phyloP scores from a whole-genome alignment of 2,329 filamentous ascomycete species.

The Apiospora phragmitis region DNA sequence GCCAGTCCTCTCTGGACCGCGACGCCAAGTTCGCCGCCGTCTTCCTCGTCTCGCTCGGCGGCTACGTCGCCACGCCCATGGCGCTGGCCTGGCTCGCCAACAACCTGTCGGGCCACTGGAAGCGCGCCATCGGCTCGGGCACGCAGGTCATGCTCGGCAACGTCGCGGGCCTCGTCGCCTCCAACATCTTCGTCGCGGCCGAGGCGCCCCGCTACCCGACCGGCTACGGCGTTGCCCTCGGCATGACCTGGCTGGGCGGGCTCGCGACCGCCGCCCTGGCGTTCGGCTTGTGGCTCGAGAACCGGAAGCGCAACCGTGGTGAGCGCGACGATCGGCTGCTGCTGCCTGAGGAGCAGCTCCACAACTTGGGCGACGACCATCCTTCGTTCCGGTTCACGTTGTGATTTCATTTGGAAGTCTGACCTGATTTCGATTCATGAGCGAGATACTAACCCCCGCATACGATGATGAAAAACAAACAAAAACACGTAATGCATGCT shows the following conservation, averaged over 20 bases:
- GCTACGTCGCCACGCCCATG: conserved; percentile 35
- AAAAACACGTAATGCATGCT: background rate
- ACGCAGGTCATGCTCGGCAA: conserved; percentile 53
- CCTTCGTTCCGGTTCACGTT: conserved; percentile 46
- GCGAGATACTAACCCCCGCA: background rate
- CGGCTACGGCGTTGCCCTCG: conserved; percentile 36
- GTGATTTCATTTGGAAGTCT: conserved; percentile 13
- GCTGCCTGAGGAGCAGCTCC: conserved; percentile 36
- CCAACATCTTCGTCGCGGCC: conserved; percentile 35
- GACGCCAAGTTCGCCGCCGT: conserved; percentile 36
- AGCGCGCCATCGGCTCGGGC: conserved; percentile 48
- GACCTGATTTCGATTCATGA: background rate
- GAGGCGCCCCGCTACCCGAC: conserved; percentile 37
- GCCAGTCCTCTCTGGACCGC: conserved; percentile 25
- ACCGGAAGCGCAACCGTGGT: conserved; percentile 45
- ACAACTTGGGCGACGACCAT: conserved; percentile 54
- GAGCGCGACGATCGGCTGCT: conserved; percentile 44
- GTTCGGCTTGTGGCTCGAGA: conserved; percentile 43
- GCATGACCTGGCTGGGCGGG: conserved; percentile 33
- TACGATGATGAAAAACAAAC: background rate
- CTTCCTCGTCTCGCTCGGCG: conserved; percentile 37
- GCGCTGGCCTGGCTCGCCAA: conserved; percentile 50
- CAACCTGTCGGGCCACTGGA: conserved; percentile 54
- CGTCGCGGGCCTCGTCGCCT: conserved; percentile 37
- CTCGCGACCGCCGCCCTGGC: conserved; percentile 38